Evolutionary conservation across 805 yeast species (phyloP), one percentile per base, ranked within the genome.

Genomic region (Starmera pachycereana): DNA sequence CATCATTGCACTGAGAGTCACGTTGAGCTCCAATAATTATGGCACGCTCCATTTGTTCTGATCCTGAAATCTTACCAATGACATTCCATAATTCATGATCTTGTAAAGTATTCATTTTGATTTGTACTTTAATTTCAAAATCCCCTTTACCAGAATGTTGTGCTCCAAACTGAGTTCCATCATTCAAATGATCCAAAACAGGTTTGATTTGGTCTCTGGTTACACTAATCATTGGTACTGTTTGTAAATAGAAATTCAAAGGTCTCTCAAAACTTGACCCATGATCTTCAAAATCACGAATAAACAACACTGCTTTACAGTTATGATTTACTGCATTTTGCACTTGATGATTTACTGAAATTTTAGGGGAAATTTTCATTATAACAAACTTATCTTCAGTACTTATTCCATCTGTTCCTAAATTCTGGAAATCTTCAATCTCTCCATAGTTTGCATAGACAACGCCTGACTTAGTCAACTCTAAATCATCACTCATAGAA

Each of bases 21-120:
- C 96, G 66, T 5, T 82, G 73, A 1, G 96, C 88, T 1, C 95
- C 96, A 41, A 90, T 74, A 3, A 89, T 66, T 5, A 90, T 61
- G 0, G 85, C 86, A 47, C 75, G 72, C 16, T 76, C 85, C 16
- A 67, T 63, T 60, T 86, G 95, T 54, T 90, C 97, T 36, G 78
- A 63, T 11, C 97, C 97, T 29, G 72, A 69, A 18, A 89, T 75
- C 35, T 79, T 73, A 2, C 90, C 95, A 25, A 86, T 55, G 2
- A 89, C 76, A 53, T 88, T 85, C 85, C 92, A 78, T 4, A 82
- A 65, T 14, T 75, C 73, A 46, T 90, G 95, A 4, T 71, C 59
- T 33, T 71, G 62, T 32, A 42, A 42, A 35, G 39, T 44, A 2
- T 41, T 37, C 1, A 53, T 51, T 3, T 43, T 32, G 35, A 52